Evolutionary conservation across 495 filamentous ascomycete species (phyloP), one percentile per base, ranked within the genome.

Genomic region (Lichina pygmaea): DNA sequence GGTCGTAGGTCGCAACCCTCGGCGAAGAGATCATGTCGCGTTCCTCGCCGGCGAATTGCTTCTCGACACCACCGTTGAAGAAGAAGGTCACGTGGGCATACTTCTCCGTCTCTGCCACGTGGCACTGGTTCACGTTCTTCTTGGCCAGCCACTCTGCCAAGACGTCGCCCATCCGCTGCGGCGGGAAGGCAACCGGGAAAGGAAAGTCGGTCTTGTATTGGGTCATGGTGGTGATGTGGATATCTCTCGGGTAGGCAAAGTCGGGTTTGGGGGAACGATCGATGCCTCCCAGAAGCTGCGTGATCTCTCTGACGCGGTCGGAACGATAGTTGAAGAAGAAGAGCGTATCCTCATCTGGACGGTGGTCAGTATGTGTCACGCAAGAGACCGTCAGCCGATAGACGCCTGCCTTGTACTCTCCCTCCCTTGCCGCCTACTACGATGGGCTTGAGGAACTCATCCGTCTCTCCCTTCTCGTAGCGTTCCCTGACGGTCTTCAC

Each of bases 321-420:
- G 89, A 94, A 53, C 89, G 86, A 72, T 97, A 97, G 73, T 97
- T 97, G 80, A 97, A 97, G 75, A 94, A 94, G 71, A 97, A 94
- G 54, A 93, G 73, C 42, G 82, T 86, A 56, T 97, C 89, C 50
- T 75, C 71, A 57, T 94, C 82, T 84, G 49, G 31, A 8, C 15
- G 36, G 3, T 16, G n/a, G 9, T 24, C 24, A 24, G 34, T 4
- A 24, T 24, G 24, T 24, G 2, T 2, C 24, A 24, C 4, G 24
- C 3, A 39, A 39, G 36, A 15, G 13, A 6, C 2, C 11, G 36
- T 11, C 11, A 39, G 36, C 6, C 5, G 2, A 24, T 43, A 2
- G 16, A 24, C 6, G 11, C 10, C 36, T 12, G 42, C n/a, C 36
- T 15, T 46, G 32, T 8, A 97, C 71, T 48, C 91, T 74, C 31